Conservation (phyloP, 2,329 filamentous ascomycete genomes). For the Lasiodiplodia sp. region DNA sequence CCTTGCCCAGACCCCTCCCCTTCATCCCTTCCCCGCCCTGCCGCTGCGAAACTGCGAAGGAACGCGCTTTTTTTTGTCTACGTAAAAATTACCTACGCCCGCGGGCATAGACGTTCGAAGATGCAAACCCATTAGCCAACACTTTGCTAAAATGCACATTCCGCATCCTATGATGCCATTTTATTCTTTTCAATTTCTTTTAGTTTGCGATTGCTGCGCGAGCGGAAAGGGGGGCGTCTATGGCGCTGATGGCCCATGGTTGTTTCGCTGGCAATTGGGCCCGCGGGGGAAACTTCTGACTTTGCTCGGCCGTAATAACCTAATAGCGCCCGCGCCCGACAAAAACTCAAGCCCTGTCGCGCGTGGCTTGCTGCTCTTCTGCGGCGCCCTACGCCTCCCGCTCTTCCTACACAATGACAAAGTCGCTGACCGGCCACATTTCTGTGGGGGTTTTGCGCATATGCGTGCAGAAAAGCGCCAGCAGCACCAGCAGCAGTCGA, state of each 20-base stretch:
- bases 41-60: background rate
- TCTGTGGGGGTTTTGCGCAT: background rate
- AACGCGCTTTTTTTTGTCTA: slow-evolving; percentile 16
- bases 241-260: background rate
- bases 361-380: background rate
- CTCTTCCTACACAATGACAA: background rate
- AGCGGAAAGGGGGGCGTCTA: background rate
- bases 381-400: background rate
- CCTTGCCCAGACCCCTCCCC: background rate
- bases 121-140: slow-evolving; percentile 21
- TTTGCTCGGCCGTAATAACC: slow-evolving; percentile 12
- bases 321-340: background rate
- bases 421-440: background rate
- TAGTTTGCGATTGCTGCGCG: background rate
- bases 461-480: background rate
- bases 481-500: background rate
- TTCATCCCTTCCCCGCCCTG: background rate
- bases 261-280: background rate
- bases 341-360: background rate
- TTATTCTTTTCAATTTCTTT: background rate
- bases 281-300: background rate
- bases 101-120: slow-evolving; percentile 29
- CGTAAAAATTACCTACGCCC: slow-evolving; percentile 29
- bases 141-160: background rate
- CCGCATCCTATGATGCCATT: background rate